Percentiles rank a stretch among this genome's conserved stretches.
Evolutionary conservation across 805 yeast species (phyloP).

Genomic region (Pachysolen tannophilus): DNA sequence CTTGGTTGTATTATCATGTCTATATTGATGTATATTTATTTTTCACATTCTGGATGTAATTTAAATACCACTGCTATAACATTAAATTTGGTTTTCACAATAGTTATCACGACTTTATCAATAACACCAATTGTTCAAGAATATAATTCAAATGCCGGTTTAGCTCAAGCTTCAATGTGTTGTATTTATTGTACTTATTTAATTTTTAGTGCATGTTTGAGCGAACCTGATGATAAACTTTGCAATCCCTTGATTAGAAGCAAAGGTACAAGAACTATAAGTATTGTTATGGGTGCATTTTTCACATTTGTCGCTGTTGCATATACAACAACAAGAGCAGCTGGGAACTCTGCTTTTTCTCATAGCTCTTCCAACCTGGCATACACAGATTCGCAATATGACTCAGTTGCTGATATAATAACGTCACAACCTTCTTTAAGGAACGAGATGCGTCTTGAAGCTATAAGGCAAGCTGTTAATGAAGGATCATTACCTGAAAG

Average conservation of each 20-base stretch:
- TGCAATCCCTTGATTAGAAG: conserved; percentile 93
- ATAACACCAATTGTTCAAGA: conserved; percentile 83
- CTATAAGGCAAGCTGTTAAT: conserved; percentile 89
- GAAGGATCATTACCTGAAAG: conserved; percentile 93
- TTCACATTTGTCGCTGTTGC: conserved; percentile 95
- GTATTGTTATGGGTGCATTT: conserved; percentile 82
- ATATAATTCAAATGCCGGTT: conserved; percentile 88
- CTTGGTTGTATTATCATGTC: conserved; percentile 65
- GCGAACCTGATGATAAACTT: conserved; percentile 89
- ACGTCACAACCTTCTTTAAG: conserved; percentile 46
- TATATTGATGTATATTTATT: conserved; percentile 70
- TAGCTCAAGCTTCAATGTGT: conserved; percentile 96
- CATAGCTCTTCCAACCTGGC: conserved; percentile 22
- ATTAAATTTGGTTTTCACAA: conserved; percentile 58
- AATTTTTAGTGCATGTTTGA: conserved; percentile 85
- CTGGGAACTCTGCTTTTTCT: conserved; percentile 66
- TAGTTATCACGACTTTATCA: conserved; percentile 62
- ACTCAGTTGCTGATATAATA: conserved; percentile 32
- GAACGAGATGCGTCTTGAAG: conserved; percentile 75
- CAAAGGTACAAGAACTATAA: conserved; percentile 81
- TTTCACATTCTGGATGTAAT: conserved; percentile 73
- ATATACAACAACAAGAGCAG: conserved; percentile 95
- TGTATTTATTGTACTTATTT: conserved; percentile 87
- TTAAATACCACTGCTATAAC: conserved; percentile 87
- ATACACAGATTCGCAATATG: conserved; percentile 30